These are phyloP conservation scores for Podospora pseudocomata DNA, from an alignment of 495 filamentous ascomycete species.

Conservation along the genomic window DNA sequence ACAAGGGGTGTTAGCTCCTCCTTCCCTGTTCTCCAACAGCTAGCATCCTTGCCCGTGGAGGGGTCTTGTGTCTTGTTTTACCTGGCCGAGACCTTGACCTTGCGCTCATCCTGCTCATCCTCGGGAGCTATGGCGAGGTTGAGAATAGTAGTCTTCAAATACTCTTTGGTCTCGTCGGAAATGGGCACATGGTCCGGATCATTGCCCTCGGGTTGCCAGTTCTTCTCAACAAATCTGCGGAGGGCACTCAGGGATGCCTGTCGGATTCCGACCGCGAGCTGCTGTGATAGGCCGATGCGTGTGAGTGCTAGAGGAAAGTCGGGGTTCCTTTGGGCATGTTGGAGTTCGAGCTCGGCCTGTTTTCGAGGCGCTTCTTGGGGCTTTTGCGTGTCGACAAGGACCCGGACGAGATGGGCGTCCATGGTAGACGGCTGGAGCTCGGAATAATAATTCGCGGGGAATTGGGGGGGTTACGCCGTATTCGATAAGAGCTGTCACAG, in stretches of 20 bases:
- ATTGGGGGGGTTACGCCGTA: not conserved
- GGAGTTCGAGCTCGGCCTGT: slow-evolving; percentile 73
- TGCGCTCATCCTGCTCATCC: slow-evolving; percentile 75
- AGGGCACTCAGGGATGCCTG: slow-evolving; percentile 80
- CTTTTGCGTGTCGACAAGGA: slow-evolving; percentile 77
- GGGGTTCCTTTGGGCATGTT: slow-evolving; percentile 56
- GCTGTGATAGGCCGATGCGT: slow-evolving; percentile 68
- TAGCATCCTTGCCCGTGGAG: not conserved
- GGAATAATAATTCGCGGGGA: not conserved
- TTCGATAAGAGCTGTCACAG: not conserved
- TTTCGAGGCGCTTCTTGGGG: slow-evolving; percentile 64
- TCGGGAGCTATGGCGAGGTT: slow-evolving; percentile 71
- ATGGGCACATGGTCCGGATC: slow-evolving; percentile 67
- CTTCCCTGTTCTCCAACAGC: slow-evolving; percentile 1
- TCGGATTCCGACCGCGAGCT: slow-evolving; percentile 66
- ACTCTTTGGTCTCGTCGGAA: slow-evolving; percentile 64
- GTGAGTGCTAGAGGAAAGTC: slow-evolving; percentile 74
- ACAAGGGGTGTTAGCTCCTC: slow-evolving; percentile 4
- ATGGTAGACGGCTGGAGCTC: slow-evolving; percentile 37
- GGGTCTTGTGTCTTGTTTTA: slow-evolving; percentile 18
- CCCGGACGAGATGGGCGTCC: slow-evolving; percentile 79
- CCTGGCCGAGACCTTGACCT: slow-evolving; percentile 78
- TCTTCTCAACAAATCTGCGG: slow-evolving; percentile 71
- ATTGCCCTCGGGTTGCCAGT: slow-evolving; percentile 60
- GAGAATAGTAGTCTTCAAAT: slow-evolving; percentile 65